phyloP scores from a whole-genome alignment of 2,329 filamentous ascomycete species.

The Verticillium klebahnii region DNA sequence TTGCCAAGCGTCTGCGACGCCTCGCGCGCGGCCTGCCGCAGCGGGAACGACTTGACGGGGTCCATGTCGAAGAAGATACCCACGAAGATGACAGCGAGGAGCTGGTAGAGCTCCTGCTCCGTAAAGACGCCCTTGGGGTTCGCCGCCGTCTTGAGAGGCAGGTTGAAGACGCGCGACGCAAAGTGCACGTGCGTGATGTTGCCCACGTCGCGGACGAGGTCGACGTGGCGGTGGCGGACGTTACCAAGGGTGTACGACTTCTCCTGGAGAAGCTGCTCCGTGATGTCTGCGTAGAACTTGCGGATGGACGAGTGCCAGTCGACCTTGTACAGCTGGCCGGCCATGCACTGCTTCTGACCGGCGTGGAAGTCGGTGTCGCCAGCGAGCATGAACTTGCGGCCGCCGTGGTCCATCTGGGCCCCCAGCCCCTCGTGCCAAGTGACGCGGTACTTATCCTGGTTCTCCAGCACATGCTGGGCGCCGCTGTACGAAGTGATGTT shows the following conservation, averaged over 20 bases:
- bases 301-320: constrained; percentile 60
- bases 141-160: constrained; percentile 61
- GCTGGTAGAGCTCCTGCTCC: constrained; percentile 54
- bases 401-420: constrained; percentile 54
- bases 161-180: constrained; percentile 55
- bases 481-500: constrained; percentile 57
- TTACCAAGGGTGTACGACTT: constrained; percentile 58
- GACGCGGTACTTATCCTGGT: constrained; percentile 57
- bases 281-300: constrained; percentile 61
- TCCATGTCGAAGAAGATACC: constrained; percentile 65
- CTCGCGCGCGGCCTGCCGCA: constrained; percentile 53
- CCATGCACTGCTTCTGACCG: constrained; percentile 48
- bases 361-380: constrained; percentile 43
- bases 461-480: constrained; percentile 57
- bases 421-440: constrained; percentile 60
- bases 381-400: constrained; percentile 52
- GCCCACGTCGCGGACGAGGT: constrained; percentile 65
- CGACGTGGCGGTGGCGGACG: constrained; percentile 59
- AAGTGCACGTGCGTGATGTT: constrained; percentile 65
- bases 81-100: constrained; percentile 61
- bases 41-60: constrained; percentile 59
- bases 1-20: constrained; percentile 55
- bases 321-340: constrained; percentile 54
- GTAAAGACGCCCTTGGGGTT: constrained; percentile 55
- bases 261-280: constrained; percentile 54